phyloP scores from a whole-genome alignment of 179 eudicot species.

The Nepenthes alata region DNA sequence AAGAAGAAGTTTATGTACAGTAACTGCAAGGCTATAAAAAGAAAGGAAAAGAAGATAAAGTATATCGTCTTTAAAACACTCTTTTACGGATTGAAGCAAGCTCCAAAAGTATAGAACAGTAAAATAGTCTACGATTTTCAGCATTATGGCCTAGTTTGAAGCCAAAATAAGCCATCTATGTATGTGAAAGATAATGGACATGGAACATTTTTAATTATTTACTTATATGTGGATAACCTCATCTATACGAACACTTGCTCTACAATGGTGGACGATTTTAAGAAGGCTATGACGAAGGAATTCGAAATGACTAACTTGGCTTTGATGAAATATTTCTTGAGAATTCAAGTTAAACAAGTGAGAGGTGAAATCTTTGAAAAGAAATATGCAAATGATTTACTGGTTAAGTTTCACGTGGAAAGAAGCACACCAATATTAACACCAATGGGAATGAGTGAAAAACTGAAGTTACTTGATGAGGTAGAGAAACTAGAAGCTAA shows the following conservation, averaged over 20 bases:
- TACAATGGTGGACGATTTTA: no score
- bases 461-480: no score
- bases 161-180: no score
- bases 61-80: background rate
- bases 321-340: slow-evolving; percentile 15
- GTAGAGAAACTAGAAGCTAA: no score
- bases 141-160: no score
- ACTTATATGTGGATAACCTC: no score
- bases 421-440: slow-evolving; percentile 11
- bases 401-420: slow-evolving; percentile 7
- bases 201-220: no score
- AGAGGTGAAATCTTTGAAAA: slow-evolving; percentile 1
- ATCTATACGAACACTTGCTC: no score
- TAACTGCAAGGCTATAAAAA: background rate
- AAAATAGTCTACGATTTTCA: no score
- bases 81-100: slow-evolving; percentile 5
- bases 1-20: slow-evolving; percentile 6
- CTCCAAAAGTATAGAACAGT: slow-evolving; percentile 5
- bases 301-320: no score
- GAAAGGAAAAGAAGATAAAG: slow-evolving; percentile 1
- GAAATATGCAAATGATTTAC: slow-evolving; percentile 7
- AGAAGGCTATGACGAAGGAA: no score
- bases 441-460: slow-evolving; percentile 4
- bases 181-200: no score
- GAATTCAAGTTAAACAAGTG: slow-evolving; percentile 7